Base-by-base conservation (phyloP, 2,329 filamentous ascomycete genomes). In the Sphaerulina vaccinii region DNA sequence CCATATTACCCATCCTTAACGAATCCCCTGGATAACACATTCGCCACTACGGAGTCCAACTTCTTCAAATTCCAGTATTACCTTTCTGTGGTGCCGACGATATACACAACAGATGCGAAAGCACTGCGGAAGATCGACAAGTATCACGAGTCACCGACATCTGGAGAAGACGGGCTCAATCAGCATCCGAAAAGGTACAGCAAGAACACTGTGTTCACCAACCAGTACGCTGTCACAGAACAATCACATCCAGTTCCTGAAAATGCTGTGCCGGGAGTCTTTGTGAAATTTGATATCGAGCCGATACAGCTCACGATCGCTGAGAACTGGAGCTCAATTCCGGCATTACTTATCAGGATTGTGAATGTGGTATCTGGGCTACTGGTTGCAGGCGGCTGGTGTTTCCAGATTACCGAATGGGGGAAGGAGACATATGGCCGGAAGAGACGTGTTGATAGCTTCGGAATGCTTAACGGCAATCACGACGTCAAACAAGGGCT, bases 1-100 rank as follows among this genome's bases (percentile, higher is more conserved):
- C 86, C 90, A n/a, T 96, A 91, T 75, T 97, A 96, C 75, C 92
- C 93, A 1, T 89, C 86, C 21, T 85, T 99, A 49, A 81, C 87
- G 65, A 99, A 99, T 74, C 93, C 93, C 0, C 88, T 99, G 65
- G 93, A 97, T 75, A 85, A 86, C 61, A 97, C 93, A 38, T 83
- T 91, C 71, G 88, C 91, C 65, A 73, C 78, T 3, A 92, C 88
- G n/a, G 68, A 78, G 13, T 69, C 72, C 55, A 80, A 95, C 77
- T 97, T 96, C 77, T 86, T 92, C 81, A 95, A 93, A 73, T 97
- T 90, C 76, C 93, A 99, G 73, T 99, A 99, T 80, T 97, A 93
- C 76, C 79, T 97, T 67, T 95, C 88, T 33, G 81, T 99, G 32
- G 93, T 99, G 2, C 93, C 93, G 2, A 99, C 93, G 4, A 82